Evolutionary conservation across 202 grass and related monocot species (phyloP), one percentile per base, ranked within the genome.

Genomic region (Digitaria exilis): DNA sequence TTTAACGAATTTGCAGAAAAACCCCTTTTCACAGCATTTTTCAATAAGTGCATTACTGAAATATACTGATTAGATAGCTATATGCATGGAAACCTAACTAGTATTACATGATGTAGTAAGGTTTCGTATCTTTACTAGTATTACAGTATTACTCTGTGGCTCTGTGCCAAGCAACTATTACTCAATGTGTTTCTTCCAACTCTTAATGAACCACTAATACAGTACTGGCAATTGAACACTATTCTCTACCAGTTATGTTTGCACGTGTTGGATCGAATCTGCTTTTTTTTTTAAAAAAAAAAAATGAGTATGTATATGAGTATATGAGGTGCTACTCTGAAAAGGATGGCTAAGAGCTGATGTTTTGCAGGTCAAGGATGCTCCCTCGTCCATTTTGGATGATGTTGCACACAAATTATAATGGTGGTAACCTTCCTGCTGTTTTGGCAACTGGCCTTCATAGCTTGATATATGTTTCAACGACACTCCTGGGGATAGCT

Each of bases 341-440:
- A n/a, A 42, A 62, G 5, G 13, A 19, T 2, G 4, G 71, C 19
- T 26, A 26, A 74, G 19, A 75, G 34, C 50, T 86, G 63, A 69
- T 86, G 43, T 80, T 46, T 67, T 80, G 57, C 84, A 98, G 96
- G 84, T 82, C 92, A 89, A 95, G 80, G 82, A 98, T 98, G 96
- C 85, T 98, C 80, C 96, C 96, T 80, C 87, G 96, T 59, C 83
- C 93, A 45, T 90, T 98, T 26, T 98, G 96, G 96, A 98, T 98
- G 96, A 82, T 84, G 78, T n/a, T 90, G 79, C 77, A 93, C 96
- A 22, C 96, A 98, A 86, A 84, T 98, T 61, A 93, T 98, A 42
- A 98, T 98, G 96, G 85, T 95, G 21, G 54, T 89, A 80, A 85
- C 96, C 34, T 95, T 92, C 83, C 80, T 98, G 66, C 93, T 98